Evolutionary conservation across 2,329 filamentous ascomycete genomes (phyloP), one percentile per base, ranked within the genome.

Genomic region (Calonectria multiphialidica): DNA sequence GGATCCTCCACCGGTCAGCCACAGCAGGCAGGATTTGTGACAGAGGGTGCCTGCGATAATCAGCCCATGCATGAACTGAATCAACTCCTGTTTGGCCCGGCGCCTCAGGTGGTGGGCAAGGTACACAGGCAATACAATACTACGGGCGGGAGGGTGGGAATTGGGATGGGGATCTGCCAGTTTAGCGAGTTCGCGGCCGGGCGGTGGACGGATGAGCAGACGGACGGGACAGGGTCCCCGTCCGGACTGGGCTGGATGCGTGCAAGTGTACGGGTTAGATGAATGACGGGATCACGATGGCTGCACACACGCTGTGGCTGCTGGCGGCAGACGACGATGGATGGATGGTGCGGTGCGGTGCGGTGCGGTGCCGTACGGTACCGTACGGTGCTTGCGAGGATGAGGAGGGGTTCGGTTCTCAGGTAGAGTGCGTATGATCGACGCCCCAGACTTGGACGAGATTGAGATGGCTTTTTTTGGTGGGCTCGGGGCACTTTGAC

Each of bases 351-450:
- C n/a, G n/a, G n/a, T n/a, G n/a, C n/a, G n/a, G 28, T 30, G 28
- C 28, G 28, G 28, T 30, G 28, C 28, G 28, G 5, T 30, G 28
- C 28, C 5, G 5, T 30, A 8, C 28, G 28, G 28, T 30, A 12
- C 13, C 37, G 57, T 45, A 37, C 40, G 37, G 57, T 30, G 55
- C 50, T 18, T 37, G 50, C 16, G 50, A 57, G 33, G 28, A 53
- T 2, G 53, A 57, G 53, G 53, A 59, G 53, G 53, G 53, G 53
- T 59, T 59, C 53, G 53, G 53, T 59, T 78, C 63, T 78, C 77
- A 79, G 72, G 63, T 78, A 77, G 71, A 78, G 74, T 78, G 53
- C 53, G 77, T 76, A 74, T 77, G 77, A 79, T 79, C 77, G 77
- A 77, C 77, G 76, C 75, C 72, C 77, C 75, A 72, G 74, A 75